Base-by-base conservation (phyloP, 352 stramenopile species). In the Globisporangium uncinulatum region DNA sequence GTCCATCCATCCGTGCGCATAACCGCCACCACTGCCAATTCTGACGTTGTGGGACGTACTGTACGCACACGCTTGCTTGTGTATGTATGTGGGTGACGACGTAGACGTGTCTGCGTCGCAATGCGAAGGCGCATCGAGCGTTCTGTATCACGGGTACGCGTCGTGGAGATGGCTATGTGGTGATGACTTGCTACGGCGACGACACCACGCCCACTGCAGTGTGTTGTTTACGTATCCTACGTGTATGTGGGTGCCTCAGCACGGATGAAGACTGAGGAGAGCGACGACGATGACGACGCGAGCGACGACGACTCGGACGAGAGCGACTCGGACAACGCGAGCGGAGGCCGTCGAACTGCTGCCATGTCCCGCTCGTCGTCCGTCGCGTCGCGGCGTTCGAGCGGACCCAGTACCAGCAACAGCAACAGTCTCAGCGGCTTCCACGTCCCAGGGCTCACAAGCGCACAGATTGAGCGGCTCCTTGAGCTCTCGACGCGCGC, bases 271-370 rank as follows among this genome's bases (percentile, higher is more conserved):
- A 78, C 79, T 44, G 76, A 91, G 47, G 64, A 76, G 50, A 82
- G 69, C 20, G 68, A 77, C 19, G 67, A 75, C 0, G 74, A 92
- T 56, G 75, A 61, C 3, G 78, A 92, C 24, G 24, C 24, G 24
- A 29, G 24, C 24, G 24, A 29, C 24, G 24, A 29, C 24, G 24
- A 29, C 24, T 29, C 24, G 54, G 66, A 87, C 8, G 71, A 47
- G 42, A 91, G 80, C 66, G 79, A 94, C 31, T 85, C 72, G 9
- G 81, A 94, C 57, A 74, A 62, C 5, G 78, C 91, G 55, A 65
- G 86, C 8, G 69, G 74, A 17, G 54, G 34, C 9, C 17, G 6
- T n/a, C 68, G 76, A 19, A 54, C 54, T 0, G 51, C 66, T 2
- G 31, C 67, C 17, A 20, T 14, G 32, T 56, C 65, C 2, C 54